Base-by-base conservation (phyloP, 2,329 filamentous ascomycete genomes). In the Sclerotiophoma versabilis region DNA sequence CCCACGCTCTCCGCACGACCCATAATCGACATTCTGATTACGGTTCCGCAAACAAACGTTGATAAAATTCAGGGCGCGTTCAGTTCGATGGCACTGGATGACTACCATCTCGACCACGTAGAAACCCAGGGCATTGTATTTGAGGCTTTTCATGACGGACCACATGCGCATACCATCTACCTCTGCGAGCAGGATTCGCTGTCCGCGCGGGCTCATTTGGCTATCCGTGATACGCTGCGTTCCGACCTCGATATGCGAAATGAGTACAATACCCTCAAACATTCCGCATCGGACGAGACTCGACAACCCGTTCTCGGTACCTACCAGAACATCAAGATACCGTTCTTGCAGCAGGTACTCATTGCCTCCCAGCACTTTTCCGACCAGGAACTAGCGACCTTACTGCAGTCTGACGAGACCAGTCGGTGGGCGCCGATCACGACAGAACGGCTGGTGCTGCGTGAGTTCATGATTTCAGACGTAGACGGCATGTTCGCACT, bases 171-270 rank as follows among this genome's bases (percentile, higher is more conserved):
- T 36, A 77, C 77, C 53, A 64, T 75, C 4, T 78, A 77, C 57
- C 59, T 77, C 0, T 72, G 70, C 33, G 22, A 7, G 1, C 6
- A 11, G 1, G 1, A 54, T 77, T 9, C 68, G 23, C 47, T 66
- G 9, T 60, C 70, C 22, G 62, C 74, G 15, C 65, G 69, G n/a
- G 77, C 77, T 48, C 75, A 79, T 57, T 61, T 76, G 11, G 72
- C 61, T 32, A 38, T 78, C 19, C 70, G 75, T n/a, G 66, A 75
- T 38, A 67, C 73, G 2, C 63, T 78, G 17, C 56, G 68, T 4
- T 27, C 54, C 3, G 62, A 78, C 49, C 23, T 26, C 1, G 62
- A 55, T 1, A 54, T 79, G 19, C 58, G 74, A 27, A 65, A 74
- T 3, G 64, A 71, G 37, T 73, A 71, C 50, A 64, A 52, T 1